Conservation (phyloP, 2,329 filamentous ascomycete genomes). For the Aspergillus ibericus region DNA sequence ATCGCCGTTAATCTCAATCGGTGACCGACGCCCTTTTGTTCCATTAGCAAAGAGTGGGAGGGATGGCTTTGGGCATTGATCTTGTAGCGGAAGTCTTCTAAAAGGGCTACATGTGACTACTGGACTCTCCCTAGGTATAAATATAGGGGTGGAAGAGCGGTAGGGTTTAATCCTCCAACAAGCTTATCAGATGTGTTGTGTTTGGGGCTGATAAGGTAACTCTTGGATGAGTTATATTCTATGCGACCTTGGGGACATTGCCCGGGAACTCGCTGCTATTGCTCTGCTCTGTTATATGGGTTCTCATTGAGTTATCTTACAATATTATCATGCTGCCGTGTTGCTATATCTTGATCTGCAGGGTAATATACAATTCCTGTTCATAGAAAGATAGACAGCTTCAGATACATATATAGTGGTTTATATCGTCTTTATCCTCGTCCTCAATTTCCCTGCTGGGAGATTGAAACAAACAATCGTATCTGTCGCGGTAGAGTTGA, state of each 20-base stretch:
- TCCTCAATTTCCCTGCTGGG: too few relatives aligned
- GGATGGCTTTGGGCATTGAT: neutral
- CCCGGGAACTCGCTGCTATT: neutral
- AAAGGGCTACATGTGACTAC: neutral
- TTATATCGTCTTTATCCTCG: too few relatives aligned
- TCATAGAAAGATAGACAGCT: too few relatives aligned
- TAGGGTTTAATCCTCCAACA: neutral
- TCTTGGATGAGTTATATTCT: neutral
- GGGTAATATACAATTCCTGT: too few relatives aligned
- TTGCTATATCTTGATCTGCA: too few relatives aligned
- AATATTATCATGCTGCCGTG: too few relatives aligned
- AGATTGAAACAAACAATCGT: too few relatives aligned
- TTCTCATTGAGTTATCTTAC: neutral
- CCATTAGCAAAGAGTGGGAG: neutral
- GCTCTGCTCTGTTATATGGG: neutral
- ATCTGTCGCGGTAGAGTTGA: too few relatives aligned
- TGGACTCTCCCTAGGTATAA: neutral
- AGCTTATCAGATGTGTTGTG: neutral
- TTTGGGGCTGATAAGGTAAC: neutral
- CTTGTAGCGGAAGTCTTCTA: neutral
- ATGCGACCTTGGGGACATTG: neutral
- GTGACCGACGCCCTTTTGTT: neutral
- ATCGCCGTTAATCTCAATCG: conserved; percentile 46
- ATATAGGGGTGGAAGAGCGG: neutral
- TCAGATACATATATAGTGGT: too few relatives aligned